phyloP scores from a whole-genome alignment of 192 early-diverging fungal genomes.

The Backusella psychrophila region DNA sequence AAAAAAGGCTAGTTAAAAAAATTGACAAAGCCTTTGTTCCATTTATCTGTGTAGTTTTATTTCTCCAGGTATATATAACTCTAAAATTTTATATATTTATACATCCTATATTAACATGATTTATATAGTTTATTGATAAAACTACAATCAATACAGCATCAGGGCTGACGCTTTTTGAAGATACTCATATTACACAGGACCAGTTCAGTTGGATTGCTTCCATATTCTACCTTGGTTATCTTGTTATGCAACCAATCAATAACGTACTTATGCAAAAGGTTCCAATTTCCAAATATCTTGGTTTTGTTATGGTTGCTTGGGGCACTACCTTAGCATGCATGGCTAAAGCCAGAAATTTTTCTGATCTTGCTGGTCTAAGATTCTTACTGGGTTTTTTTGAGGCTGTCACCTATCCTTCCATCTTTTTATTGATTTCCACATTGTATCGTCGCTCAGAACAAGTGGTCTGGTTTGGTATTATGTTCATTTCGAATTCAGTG shows the following conservation, averaged over 20 bases:
- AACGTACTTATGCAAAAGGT: slow-evolving; percentile 25
- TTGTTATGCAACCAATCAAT: slow-evolving; percentile 19
- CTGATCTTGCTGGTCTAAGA: slow-evolving; percentile 18
- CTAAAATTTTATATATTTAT: background rate
- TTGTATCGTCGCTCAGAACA: slow-evolving; percentile 29
- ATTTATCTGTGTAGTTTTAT: slow-evolving; percentile 18
- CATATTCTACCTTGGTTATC: slow-evolving; percentile 30
- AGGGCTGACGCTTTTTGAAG: slow-evolving; percentile 14
- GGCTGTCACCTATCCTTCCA: slow-evolving; percentile 19
- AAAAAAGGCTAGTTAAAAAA: slow-evolving; percentile 22
- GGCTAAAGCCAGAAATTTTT: slow-evolving; percentile 13
- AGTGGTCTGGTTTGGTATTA: slow-evolving; percentile 9
- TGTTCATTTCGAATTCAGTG: slow-evolving; percentile 14
- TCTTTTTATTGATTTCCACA: slow-evolving; percentile 18
- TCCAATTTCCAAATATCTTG: slow-evolving; percentile 12
- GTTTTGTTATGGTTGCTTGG: slow-evolving; percentile 19
- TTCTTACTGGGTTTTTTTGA: slow-evolving; percentile 30
- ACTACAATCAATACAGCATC: slow-evolving; percentile 4
- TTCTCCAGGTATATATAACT: slow-evolving; percentile 22
- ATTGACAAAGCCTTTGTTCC: slow-evolving; percentile 24
- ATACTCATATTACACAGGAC: slow-evolving; percentile 10
- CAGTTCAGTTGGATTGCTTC: slow-evolving; percentile 23
- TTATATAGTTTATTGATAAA: slow-evolving; percentile 30
- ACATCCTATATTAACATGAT: background rate
- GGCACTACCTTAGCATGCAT: slow-evolving; percentile 4